Percentiles rank a stretch among this genome's conserved stretches.
Conservation (phyloP, 1,139 yeast species). For the Candida albicans region DNA sequence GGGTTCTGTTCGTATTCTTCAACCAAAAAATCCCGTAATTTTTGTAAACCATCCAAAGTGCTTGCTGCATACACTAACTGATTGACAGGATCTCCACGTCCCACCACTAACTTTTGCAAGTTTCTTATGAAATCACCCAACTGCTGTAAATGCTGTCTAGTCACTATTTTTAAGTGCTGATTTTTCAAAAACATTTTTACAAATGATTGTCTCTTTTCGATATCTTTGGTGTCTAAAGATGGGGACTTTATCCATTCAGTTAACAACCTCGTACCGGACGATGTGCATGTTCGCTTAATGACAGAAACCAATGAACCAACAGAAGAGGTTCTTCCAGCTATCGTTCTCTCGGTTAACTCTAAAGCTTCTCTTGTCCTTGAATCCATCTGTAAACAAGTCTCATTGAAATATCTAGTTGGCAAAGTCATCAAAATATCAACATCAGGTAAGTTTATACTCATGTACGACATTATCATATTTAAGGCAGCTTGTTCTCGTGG, state of each 20-base stretch:
- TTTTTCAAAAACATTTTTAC: constrained; percentile 55
- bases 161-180: constrained; percentile 30
- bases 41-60: constrained; percentile 29
- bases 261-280: constrained; percentile 76
- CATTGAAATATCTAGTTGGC: constrained; percentile 42
- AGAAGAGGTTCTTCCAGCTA: constrained; percentile 54
- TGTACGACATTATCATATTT: constrained; percentile 44
- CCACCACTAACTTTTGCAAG: constrained; percentile 37
- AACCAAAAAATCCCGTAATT: constrained; percentile 23
- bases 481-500: constrained; percentile 43
- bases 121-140: constrained; percentile 43
- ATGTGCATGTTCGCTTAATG: constrained; percentile 71
- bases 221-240: constrained; percentile 54
- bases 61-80: constrained; percentile 35
- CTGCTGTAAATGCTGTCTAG: constrained; percentile 24
- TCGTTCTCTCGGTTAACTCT: constrained; percentile 59
- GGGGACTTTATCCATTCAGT: constrained; percentile 87
- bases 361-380: constrained; percentile 78
- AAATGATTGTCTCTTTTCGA: constrained; percentile 59
- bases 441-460: constrained; percentile 44
- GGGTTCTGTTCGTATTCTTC: constrained; percentile 17
- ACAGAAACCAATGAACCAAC: constrained; percentile 72
- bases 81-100: constrained; percentile 34
- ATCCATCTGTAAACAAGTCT: constrained; percentile 72
- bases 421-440: constrained; percentile 36